Conservation (phyloP, 2,329 filamentous ascomycete species). For the Ophiostoma tasmaniense region DNA sequence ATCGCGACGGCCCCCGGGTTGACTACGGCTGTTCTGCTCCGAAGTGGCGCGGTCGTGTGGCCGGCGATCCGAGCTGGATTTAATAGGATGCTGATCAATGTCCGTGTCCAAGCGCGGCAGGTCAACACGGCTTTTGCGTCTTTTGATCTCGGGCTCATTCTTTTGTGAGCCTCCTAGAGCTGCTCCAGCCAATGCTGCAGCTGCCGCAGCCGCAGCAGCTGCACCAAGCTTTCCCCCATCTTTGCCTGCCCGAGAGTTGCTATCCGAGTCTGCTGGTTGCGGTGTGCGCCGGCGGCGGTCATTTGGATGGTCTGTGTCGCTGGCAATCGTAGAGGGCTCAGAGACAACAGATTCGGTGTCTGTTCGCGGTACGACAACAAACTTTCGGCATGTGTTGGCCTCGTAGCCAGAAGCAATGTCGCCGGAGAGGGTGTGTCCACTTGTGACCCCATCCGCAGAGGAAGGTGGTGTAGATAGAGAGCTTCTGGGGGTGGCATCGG, state of each 20-base stretch:
- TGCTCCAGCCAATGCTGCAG: neutral
- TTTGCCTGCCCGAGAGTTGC: neutral
- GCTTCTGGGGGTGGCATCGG: constrained; percentile 14
- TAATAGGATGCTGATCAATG: constrained; percentile 25
- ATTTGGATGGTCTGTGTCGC: neutral
- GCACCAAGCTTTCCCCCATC: neutral
- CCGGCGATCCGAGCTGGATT: constrained; percentile 14
- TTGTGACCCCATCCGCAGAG: neutral
- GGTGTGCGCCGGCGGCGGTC: neutral
- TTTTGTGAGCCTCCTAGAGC: neutral
- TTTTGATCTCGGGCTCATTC: constrained; percentile 20
- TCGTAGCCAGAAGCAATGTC: constrained; percentile 26
- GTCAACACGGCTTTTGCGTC: constrained; percentile 32
- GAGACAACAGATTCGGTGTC: constrained; percentile 21
- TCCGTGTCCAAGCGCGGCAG: constrained; percentile 40
- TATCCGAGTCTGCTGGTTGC: neutral
- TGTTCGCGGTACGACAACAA: constrained; percentile 20
- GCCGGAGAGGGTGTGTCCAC: neutral
- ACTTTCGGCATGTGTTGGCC: constrained; percentile 38
- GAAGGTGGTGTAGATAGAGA: neutral
- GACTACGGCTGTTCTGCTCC: constrained; percentile 21
- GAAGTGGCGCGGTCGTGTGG: neutral
- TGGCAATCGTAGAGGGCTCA: constrained; percentile 1
- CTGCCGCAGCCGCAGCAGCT: constrained; percentile 11
- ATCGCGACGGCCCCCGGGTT: constrained; percentile 24